phyloP scores from a whole-genome alignment of 192 early-diverging fungal genomes.

The Coemansia biformis region DNA sequence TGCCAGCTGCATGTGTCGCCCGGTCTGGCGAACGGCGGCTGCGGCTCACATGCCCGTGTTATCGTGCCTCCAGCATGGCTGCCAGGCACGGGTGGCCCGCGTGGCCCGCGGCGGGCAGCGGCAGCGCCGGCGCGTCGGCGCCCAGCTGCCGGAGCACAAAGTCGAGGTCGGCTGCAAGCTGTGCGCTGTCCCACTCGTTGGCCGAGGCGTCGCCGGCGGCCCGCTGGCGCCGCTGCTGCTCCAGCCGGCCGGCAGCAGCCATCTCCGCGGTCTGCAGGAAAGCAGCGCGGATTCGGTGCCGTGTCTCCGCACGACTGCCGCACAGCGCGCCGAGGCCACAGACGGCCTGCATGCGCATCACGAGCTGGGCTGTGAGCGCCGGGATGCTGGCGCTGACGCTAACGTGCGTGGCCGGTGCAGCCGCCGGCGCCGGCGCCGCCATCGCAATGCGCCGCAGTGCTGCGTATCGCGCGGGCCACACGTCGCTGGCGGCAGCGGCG shows the following conservation, averaged over 20 bases:
- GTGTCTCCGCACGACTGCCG: neutral
- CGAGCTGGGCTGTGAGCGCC: slow-evolving; percentile 9
- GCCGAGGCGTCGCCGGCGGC: neutral
- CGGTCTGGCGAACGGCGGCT: too few species aligned
- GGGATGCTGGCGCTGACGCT: slow-evolving; percentile 18
- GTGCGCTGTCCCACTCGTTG: slow-evolving; percentile 27
- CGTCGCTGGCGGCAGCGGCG: too few species aligned
- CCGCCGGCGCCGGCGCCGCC: neutral
- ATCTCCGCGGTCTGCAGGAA: neutral
- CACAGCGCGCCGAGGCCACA: slow-evolving; percentile 17
- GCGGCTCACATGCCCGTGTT: too few species aligned
- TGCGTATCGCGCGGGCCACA: slow-evolving; percentile 12
- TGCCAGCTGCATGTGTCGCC: too few species aligned
- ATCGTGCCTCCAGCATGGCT: too few species aligned
- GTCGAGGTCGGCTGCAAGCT: slow-evolving; percentile 22
- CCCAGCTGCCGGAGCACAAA: slow-evolving; percentile 11
- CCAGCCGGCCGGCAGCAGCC: too few species aligned
- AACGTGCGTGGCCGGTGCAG: too few species aligned
- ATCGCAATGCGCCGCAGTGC: slow-evolving; percentile 27
- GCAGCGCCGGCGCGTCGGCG: neutral
- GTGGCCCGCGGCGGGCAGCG: neutral
- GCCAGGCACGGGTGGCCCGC: neutral
- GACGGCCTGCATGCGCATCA: slow-evolving; percentile 34
- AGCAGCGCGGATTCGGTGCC: slow-evolving; percentile 5
- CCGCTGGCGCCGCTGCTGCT: neutral